phyloP scores from a whole-genome alignment of 768 basidiomycete species.

The Trametes cinnabarina region DNA sequence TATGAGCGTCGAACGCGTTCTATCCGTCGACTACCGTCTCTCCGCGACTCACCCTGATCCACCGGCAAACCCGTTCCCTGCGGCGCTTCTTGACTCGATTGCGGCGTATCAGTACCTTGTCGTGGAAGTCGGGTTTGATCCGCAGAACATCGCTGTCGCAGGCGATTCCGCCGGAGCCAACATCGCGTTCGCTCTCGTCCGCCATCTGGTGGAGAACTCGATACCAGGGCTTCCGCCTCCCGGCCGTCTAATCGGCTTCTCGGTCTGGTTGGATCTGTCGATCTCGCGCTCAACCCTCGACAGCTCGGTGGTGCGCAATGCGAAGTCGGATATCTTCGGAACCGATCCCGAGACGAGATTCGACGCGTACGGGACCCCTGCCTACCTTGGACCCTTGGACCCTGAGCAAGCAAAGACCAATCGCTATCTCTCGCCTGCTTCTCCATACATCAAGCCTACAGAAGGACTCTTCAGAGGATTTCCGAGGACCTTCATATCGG shows the following conservation, averaged over 20 bases:
- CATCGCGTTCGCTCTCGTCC: conserved; percentile 41
- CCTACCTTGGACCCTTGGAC: conserved; percentile 10
- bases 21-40: conserved; percentile 51
- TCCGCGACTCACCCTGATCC: conserved; percentile 25
- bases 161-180: conserved; percentile 61
- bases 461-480: conserved; percentile 29
- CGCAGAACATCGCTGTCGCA: conserved; percentile 43
- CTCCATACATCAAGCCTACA: conserved; percentile 1
- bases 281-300: conserved; percentile 7
- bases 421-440: conserved; percentile 19
- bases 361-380: conserved; percentile 3
- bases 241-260: conserved; percentile 35
- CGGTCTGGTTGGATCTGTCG: conserved; percentile 29
- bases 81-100: conserved; percentile 51
- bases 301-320: conserved; percentile 1
- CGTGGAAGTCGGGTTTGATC: conserved; percentile 38
- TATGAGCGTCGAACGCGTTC: conserved; percentile 27
- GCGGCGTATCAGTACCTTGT: conserved; percentile 52
- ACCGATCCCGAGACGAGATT: not conserved
- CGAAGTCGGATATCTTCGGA: not conserved
- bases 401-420: conserved; percentile 7
- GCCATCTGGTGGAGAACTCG: conserved; percentile 32
- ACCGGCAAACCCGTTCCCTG: conserved; percentile 45
- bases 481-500: conserved; percentile 34
- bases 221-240: conserved; percentile 22